Conservation (phyloP, 1,284 basidiomycete genomes). For the Fomitopsis pinicola region DNA sequence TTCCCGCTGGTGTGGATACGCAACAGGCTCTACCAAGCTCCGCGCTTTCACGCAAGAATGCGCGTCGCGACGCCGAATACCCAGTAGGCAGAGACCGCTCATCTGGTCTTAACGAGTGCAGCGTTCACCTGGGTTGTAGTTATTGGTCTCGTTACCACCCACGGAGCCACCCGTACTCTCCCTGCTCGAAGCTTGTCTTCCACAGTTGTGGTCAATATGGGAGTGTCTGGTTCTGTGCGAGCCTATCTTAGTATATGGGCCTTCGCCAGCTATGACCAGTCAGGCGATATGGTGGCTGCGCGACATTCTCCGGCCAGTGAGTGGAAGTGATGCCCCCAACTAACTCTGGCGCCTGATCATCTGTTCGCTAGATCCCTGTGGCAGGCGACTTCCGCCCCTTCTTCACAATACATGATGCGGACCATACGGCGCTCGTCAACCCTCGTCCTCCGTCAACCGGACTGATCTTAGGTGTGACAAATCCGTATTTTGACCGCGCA, state of each 20-base stretch:
- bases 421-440: constrained; percentile 75
- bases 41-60: constrained; percentile 8
- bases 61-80: constrained; percentile 14
- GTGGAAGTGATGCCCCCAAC: constrained; percentile 16
- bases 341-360: neutral
- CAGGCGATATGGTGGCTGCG: constrained; percentile 89
- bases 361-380: constrained; percentile 62
- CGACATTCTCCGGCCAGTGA: constrained; percentile 82
- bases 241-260: constrained; percentile 83
- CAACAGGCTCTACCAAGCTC: constrained; percentile 54
- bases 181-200: constrained; percentile 72
- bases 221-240: constrained; percentile 88
- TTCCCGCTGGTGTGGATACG: constrained; percentile 68
- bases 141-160: constrained; percentile 75
- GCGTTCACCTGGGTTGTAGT: constrained; percentile 34
- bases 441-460: constrained; percentile 83
- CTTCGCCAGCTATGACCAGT: constrained; percentile 77
- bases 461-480: constrained; percentile 87
- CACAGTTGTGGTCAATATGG: constrained; percentile 92
- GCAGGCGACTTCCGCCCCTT: constrained; percentile 89
- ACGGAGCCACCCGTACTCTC: constrained; percentile 66
- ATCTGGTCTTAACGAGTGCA: neutral
- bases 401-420: constrained; percentile 93
- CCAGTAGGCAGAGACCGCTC: neutral
- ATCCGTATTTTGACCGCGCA: constrained; percentile 88